Evolutionary conservation across 2,329 filamentous ascomycete species (phyloP), one percentile per base, ranked within the genome.

Genomic region (Aspergillus latus): DNA sequence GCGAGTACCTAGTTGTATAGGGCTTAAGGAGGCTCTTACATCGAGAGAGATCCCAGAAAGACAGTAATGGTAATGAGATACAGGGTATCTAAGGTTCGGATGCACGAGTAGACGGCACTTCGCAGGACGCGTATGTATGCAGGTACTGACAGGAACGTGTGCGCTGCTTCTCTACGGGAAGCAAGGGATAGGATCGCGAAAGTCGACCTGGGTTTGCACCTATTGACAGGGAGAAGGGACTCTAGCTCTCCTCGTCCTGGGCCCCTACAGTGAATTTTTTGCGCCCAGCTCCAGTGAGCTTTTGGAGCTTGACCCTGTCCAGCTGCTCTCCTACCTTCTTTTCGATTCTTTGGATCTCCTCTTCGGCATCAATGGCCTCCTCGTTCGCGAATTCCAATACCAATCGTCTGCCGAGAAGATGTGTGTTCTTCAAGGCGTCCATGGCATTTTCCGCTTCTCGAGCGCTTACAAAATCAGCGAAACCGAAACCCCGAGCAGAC

Each of bases 321-420:
- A 89, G 85, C 78, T 97, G 93, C 58, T 88, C 86, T 60, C 90
- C 90, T 70, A 95, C 88, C 82, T 97, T 99, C 82, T 90, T 89
- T 77, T 96, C 90, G 88, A 99, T 96, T 79, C 91, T 93, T 72
- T 89, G 88, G 71, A 99, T 94, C 77, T 97, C 92, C 75, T 92
- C 91, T 78, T 99, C 94, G 2, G 94, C 88, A 77, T 97, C 92
- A 64, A 94, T 82, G 39, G 90, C 84, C 67, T 97, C 94, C 62
- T 88, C 89, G 68, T 91, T 88, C 39, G 92, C 93, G 77, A 92
- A 97, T 72, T 97, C 90, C 59, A 99, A 82, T 54, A 97, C 91
- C 66, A 99, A 81, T 68, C 88, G 87, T 59, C 94, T 86, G 55
- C 94, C 94, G 55, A 97, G 82, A 68, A 99, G 80, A 83, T 99